Base-by-base conservation (phyloP, 345 rosid species). In the Psidium guajava region DNA sequence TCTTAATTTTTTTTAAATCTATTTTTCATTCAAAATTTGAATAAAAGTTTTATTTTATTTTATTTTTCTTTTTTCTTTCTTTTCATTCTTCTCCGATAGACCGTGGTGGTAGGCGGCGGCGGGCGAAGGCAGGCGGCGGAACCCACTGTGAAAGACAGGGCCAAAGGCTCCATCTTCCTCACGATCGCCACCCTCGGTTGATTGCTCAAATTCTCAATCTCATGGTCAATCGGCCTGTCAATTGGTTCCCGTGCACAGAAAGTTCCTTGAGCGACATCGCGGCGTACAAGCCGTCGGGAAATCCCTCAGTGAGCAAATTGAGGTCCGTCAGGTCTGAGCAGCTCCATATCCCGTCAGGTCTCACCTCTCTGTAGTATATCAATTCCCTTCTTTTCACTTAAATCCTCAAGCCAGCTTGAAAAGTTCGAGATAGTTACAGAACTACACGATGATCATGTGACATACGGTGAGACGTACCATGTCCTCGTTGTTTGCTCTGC, bases 141-240 rank as follows among this genome's bases (percentile, higher is more conserved):
- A 6, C 77, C 77, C 15, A 49, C 90, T 1, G 92, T 89, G 83
- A 90, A 90, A 64, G 93, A 93, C 42, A 92, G 95, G 93, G 49
- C 92, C 87, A 91, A 91, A 84, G 98, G 98, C 82, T 89, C 96
- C 87, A 85, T 94, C 64, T 89, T 94, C 86, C 95, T 96, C 58
- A 92, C 94, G 88, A 25, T 96, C 24, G 98, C 98, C 84, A 94
- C 98, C n/a, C 5, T 90, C 95, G 50, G 95, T 98, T 4, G 92
- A 58, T 90, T 86, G 75, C 86, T 89, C 87, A 94, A 90, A 40
- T 88, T 88, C 36, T 86, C 85, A 32, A 95, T 73, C 75, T 84
- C 90, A 82, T 91, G 84, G 83, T 87, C 87, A 69, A 96, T 91
- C 59, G 84, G 83, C 44, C 98, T 98, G 20, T 91, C 28, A 96